Base-by-base conservation (phyloP, 305 asterid species). In the Salvia sclarea region DNA sequence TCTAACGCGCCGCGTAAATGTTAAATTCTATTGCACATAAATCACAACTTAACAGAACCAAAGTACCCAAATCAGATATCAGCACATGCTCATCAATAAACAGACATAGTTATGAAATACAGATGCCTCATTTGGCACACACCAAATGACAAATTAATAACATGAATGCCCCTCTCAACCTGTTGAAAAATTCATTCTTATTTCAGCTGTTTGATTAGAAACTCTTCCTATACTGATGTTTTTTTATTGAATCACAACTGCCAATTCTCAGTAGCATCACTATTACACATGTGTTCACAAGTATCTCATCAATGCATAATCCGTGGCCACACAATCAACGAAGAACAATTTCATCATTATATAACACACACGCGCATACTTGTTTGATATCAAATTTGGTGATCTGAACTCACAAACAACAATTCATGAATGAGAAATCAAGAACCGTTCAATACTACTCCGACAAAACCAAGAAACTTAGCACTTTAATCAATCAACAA, bases 381-480 rank as follows among this genome's bases (percentile, higher is more conserved):
- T 61, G 52, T 61, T 52, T 3, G 31, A 50, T 33, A 33, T 33
- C 38, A 5, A 12, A 9, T 12, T 10, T 1, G 8, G 13, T 20
- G 47, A 33, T n/a, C 25, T 25, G 11, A 25, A 28, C 43, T 63
- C 56, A 45, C 30, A 44, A 28, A 33, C 63, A 30, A 30, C 28
- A 35, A 57, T 31, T 31, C 44, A 57, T 2, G 62, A 14, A 8
- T 9, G 21, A 14, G n/a, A 61, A 59, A 61, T 21, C 7, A 40
- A 61, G 14, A 30, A 49, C 3, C 8, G 21, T 9, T 22, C 5
- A 0, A 48, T 17, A 20, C 7, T 22, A 52, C 24, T 13, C n/a
- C 11, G 40, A 66, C 53, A 50, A 35, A 50, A 2, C 10, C 45
- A 47, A 45, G 40, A 63, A 63, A 63, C 16, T 25, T 33, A 45